phyloP scores from a whole-genome alignment of 257 asterid species.

The Petunia axillaris region DNA sequence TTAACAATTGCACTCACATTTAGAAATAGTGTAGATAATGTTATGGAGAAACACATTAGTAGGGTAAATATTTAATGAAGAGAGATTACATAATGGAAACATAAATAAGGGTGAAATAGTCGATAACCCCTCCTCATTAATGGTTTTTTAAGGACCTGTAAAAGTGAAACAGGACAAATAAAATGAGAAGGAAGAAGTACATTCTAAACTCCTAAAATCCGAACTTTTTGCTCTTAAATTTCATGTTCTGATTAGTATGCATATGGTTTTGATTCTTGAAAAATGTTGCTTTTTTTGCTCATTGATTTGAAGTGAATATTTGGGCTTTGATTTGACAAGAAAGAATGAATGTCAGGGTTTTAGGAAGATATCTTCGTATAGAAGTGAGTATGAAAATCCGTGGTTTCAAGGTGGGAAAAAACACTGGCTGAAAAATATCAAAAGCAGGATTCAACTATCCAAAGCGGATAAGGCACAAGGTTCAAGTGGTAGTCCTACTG shows the following conservation, averaged over 20 bases:
- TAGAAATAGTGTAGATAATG: no score
- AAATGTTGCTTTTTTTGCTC: neutral
- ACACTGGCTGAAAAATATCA: slow-evolving; percentile 45
- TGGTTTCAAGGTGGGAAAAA: slow-evolving; percentile 52
- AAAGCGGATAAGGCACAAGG: neutral
- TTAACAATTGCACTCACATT: no score
- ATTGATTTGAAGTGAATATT: neutral
- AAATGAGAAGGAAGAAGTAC: no score
- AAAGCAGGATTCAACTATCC: slow-evolving; percentile 37
- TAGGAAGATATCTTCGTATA: slow-evolving; percentile 40
- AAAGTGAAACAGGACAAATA: no score
- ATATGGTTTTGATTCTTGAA: neutral
- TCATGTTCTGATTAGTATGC: slow-evolving; percentile 12
- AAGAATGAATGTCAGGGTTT: slow-evolving; percentile 41
- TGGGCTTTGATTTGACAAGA: neutral
- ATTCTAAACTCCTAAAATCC: neutral
- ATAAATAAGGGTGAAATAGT: no score
- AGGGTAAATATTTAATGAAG: no score
- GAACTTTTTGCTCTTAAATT: neutral
- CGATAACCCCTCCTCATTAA: no score
- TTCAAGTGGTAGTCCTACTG: slow-evolving; percentile 17
- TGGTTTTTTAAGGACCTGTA: no score
- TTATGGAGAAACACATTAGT: no score
- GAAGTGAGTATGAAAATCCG: slow-evolving; percentile 46
- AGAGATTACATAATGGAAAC: no score